A percentile compares a stretch with the other conserved stretches of the same genome.
Conservation (phyloP, 306 rosid species). For the Boehmeria nivea region DNA sequence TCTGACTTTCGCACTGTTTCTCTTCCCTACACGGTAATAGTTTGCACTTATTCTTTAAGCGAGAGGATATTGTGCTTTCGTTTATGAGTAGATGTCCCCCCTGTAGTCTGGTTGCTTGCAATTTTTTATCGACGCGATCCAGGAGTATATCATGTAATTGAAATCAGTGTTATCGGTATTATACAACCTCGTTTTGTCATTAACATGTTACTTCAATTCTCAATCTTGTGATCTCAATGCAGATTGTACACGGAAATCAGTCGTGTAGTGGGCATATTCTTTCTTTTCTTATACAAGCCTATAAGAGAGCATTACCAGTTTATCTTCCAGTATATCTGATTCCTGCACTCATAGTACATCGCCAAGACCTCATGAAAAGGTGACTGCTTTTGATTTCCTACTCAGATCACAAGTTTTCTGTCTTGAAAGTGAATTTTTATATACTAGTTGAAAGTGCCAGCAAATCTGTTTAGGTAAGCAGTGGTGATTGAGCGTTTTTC, state of each 20-base stretch:
- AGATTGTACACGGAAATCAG: slow-evolving; percentile 88
- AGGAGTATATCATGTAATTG: no score
- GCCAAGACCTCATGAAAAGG: slow-evolving; percentile 79
- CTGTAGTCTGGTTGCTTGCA: no score
- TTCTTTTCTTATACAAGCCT: slow-evolving; percentile 78
- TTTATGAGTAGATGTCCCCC: no score
- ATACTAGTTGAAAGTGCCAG: neutral
- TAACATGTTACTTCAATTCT: neutral
- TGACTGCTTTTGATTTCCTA: slow-evolving; percentile 25
- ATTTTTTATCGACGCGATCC: no score
- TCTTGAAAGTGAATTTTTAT: neutral
- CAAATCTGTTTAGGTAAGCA: neutral
- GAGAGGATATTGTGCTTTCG: neutral
- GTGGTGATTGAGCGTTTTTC: neutral
- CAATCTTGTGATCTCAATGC: slow-evolving; percentile 28
- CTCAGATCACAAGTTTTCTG: neutral
- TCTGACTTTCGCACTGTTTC: slow-evolving; percentile 8
- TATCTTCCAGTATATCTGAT: slow-evolving; percentile 90
- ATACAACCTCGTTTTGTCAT: no score
- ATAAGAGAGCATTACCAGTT: slow-evolving; percentile 87
- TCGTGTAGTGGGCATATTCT: slow-evolving; percentile 63
- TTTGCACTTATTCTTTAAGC: neutral
- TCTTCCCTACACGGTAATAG: neutral
- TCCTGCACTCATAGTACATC: slow-evolving; percentile 92
- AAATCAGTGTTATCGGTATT: no score